Percentiles rank a stretch among this genome's conserved stretches.
phyloP scores from a whole-genome alignment of 495 filamentous ascomycete species.

The Sporormia fimetaria region DNA sequence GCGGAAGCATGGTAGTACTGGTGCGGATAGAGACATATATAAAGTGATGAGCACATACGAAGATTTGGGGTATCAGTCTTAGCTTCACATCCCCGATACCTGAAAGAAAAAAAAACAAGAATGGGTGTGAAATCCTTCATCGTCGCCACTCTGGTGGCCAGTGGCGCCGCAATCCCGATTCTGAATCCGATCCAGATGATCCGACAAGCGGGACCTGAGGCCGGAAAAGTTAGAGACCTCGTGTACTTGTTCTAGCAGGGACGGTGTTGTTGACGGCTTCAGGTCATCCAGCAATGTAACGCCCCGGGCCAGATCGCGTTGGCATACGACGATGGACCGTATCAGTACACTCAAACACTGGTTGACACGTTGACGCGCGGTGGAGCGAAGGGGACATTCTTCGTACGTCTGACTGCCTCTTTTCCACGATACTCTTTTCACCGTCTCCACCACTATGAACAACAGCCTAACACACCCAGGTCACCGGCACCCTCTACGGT shows the following conservation, averaged over 20 bases:
- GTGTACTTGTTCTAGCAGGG: constrained; percentile 1
- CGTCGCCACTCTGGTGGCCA: constrained; percentile 12
- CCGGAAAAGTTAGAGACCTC: neutral
- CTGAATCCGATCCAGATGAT: constrained; percentile 12
- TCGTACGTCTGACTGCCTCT: no score
- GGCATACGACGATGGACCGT: constrained; percentile 25
- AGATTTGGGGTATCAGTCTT: no score
- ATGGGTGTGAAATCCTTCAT: constrained; percentile 13
- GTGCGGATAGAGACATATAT: no score
- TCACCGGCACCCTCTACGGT: constrained; percentile 45
- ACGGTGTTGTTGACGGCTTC: no score
- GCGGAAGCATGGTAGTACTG: no score
- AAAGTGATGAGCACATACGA: no score
- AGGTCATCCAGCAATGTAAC: constrained; percentile 20
- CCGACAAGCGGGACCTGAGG: constrained; percentile 9
- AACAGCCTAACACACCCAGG: no score
- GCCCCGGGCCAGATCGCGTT: constrained; percentile 15
- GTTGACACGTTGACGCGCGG: constrained; percentile 22
- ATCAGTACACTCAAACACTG: constrained; percentile 20
- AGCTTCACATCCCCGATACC: no score
- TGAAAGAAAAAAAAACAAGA: no score
- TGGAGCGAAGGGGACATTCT: constrained; percentile 43
- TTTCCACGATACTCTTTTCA: no score
- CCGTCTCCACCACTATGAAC: no score
- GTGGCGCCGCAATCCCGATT: constrained; percentile 8